Evolutionary conservation across 164 flowering plant species (phyloP).

Genomic region (Protea cynaroides): DNA sequence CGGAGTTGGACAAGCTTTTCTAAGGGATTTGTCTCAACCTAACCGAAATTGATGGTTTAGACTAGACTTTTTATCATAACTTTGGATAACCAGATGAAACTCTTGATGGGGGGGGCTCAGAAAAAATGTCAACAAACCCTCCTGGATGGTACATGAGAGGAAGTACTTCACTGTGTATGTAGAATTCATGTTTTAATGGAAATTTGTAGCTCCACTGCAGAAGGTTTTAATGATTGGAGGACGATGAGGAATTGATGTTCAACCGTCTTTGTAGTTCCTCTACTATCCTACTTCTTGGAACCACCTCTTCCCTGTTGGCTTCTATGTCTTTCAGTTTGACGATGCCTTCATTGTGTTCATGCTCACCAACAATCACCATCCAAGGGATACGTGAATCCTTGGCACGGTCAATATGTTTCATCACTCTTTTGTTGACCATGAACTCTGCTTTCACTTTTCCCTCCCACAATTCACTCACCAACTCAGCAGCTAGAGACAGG

Average conservation of each 20-base stretch:
- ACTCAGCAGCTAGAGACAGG: conserved; percentile 52
- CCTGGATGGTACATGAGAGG: too few species aligned
- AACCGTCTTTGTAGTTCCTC: conserved; percentile 48
- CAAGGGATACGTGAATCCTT: conserved; percentile 57
- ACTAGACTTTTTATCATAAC: too few species aligned
- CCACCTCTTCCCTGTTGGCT: conserved; percentile 32
- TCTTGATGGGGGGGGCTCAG: too few species aligned
- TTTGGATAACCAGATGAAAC: too few species aligned
- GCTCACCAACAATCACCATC: conserved; percentile 71
- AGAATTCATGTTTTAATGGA: neutral
- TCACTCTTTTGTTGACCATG: conserved; percentile 37
- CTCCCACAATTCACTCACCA: conserved; percentile 60
- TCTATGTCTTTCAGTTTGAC: conserved; percentile 57
- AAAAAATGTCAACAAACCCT: too few species aligned
- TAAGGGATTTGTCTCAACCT: too few species aligned
- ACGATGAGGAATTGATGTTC: conserved; percentile 3
- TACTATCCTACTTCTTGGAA: conserved; percentile 44
- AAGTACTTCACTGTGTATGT: too few species aligned
- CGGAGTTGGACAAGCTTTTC: too few species aligned
- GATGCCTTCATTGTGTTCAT: conserved; percentile 47
- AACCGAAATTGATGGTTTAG: too few species aligned
- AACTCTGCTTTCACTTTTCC: conserved; percentile 63
- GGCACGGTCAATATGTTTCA: conserved; percentile 69
- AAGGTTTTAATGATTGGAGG: neutral
- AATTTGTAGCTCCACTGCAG: neutral